Conservation (phyloP, 2,329 filamentous ascomycete genomes). For the Talaromyces atroroseus region DNA sequence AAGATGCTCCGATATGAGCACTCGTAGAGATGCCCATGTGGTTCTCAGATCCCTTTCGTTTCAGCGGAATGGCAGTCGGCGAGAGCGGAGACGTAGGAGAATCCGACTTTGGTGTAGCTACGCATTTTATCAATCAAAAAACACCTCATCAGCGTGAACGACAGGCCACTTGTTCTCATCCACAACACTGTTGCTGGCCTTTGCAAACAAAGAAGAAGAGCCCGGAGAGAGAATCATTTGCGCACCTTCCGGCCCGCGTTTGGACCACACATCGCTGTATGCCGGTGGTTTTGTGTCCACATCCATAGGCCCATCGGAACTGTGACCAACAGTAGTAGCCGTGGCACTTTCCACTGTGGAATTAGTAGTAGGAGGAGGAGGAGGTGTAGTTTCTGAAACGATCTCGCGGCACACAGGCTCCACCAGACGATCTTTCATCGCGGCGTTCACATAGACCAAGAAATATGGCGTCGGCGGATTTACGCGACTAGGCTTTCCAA, state of each 20-base stretch:
- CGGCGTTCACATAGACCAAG: constrained; percentile 73
- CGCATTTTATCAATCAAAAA: not conserved
- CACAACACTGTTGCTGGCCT: constrained; percentile 1
- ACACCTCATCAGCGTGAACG: constrained; percentile 5
- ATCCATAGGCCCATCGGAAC: constrained; percentile 17
- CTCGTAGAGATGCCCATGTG: constrained; percentile 12
- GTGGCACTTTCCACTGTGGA: not conserved
- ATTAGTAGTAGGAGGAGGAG: not conserved
- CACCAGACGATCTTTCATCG: constrained; percentile 55
- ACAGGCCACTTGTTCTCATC: not conserved
- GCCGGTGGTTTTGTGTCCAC: constrained; percentile 25
- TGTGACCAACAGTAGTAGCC: not conserved
- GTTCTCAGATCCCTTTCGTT: constrained; percentile 28
- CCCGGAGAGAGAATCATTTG: constrained; percentile 9
- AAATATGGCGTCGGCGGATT: constrained; percentile 73
- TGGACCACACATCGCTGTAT: constrained; percentile 23
- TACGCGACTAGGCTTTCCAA: constrained; percentile 55
- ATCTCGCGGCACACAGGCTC: constrained; percentile 52
- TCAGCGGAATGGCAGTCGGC: constrained; percentile 26
- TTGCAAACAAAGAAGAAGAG: constrained; percentile 11
- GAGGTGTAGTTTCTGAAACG: constrained; percentile 1
- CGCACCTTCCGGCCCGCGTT: constrained; percentile 25
- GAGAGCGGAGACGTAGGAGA: constrained; percentile 16
- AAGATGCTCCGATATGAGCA: not conserved
- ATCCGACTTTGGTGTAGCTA: not conserved